Base-by-base conservation (phyloP, 148 eudicot species). In the Suaeda aralocaspica region DNA sequence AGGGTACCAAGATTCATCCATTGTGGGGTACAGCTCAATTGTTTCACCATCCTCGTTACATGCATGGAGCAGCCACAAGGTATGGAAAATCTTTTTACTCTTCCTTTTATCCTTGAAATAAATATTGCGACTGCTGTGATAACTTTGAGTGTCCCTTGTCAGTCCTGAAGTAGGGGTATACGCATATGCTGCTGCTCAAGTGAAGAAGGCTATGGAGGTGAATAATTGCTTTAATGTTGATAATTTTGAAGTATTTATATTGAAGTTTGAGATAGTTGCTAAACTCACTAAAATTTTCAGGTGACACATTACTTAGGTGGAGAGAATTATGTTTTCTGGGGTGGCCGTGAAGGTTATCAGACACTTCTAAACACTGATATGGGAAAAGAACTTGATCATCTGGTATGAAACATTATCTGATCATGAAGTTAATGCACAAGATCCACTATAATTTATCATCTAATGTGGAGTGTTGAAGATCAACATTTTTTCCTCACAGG, bases 1-100 rank as follows among this genome's bases (percentile, higher is more conserved):
- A 95, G 99, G 96, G 96, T 7, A 67, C 76, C 60, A 87, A 89
- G 69, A 84, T 94, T 58, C 92, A 64, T 68, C 96, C 89, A 70
- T 70, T 95, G 74, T 95, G 99, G 99, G 99, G 97, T 61, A 95
- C 99, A 72, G 89, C 99, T 70, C 99, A 95, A 80, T 76, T 95
- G 83, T 95, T 95, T 72, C 5, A 78, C 79, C 97, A 95, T 80
- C 99, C 99, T 81, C 92, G 96, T 42, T 95, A 82, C 80, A 95
- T 95, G 99, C 99, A 95, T 68, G 99, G 99, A 78, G 99, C 69
- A 62, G 97, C 99, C 33, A 95, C 99, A 51, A 91, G 97, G 99
- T 94, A 82, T 30, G 24, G 50, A 42, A 51, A 52, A 36, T 0
- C 25, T 42, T 63, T 45, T 25, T 12, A 13, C 39, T 50, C 6